A percentile compares a stretch with the other conserved stretches of the same genome.
Conservation (phyloP, 345 rosid genomes). For the Turnera subulata region DNA sequence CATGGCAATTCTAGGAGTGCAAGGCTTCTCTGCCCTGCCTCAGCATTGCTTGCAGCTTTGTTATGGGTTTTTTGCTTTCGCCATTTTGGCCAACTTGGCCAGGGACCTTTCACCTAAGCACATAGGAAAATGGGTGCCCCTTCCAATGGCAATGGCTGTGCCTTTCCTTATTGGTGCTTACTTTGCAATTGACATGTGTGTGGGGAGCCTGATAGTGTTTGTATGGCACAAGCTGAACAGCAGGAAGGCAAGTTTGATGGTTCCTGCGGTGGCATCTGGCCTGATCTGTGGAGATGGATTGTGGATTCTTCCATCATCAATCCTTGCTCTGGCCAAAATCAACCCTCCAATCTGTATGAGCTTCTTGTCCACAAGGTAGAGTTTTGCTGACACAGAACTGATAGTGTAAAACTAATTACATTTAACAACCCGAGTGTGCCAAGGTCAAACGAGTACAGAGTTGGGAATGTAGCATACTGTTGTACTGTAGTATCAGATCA, state of each 20-base stretch:
- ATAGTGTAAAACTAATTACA: too few species aligned
- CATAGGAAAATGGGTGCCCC: constrained; percentile 69
- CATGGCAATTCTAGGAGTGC: constrained; percentile 91
- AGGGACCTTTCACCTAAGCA: constrained; percentile 52
- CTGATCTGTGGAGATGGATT: constrained; percentile 91
- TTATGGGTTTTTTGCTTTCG: constrained; percentile 74
- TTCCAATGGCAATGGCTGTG: constrained; percentile 98
- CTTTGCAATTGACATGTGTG: constrained; percentile 69
- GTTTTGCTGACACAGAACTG: neutral
- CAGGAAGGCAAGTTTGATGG: constrained; percentile 53
- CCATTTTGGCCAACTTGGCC: constrained; percentile 54
- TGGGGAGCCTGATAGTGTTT: constrained; percentile 24
- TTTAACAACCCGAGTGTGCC: too few species aligned
- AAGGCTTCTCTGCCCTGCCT: constrained; percentile 95
- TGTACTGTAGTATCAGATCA: too few species aligned
- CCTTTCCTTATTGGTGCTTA: constrained; percentile 91
- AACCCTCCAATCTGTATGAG: constrained; percentile 82
- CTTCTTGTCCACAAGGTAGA: constrained; percentile 37
- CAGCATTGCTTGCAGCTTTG: constrained; percentile 77
- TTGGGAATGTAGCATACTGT: too few species aligned
- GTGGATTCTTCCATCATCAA: constrained; percentile 84
- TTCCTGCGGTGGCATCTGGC: constrained; percentile 89
- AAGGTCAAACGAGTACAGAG: too few species aligned
- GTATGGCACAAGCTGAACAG: constrained; percentile 23
- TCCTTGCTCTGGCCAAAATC: constrained; percentile 67